Evolutionary conservation across 306 rosid species (phyloP), one percentile per base, ranked within the genome.

Genomic region (Dalbergia cultrata): DNA sequence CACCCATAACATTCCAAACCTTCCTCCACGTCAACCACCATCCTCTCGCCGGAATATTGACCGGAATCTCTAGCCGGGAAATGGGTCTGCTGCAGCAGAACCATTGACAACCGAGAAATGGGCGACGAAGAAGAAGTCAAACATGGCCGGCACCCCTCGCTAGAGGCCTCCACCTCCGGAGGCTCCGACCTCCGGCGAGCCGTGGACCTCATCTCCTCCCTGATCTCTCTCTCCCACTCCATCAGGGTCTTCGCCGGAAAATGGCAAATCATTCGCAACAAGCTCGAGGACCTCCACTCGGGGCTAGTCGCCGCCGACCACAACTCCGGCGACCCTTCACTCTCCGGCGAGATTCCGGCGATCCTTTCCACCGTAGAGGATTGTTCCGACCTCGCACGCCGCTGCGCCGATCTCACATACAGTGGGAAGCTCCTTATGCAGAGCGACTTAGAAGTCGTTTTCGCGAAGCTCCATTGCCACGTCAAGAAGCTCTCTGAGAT

Each of bases 361-460:
- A 59, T 86, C 5, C n/a, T 81, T 18, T 49, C 5, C 8, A 86
- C 97, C 17, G 73, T 77, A 33, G 84, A 82, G 21, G 94, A 94
- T 76, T 90, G 92, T 78, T 74, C 84, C 77, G 92, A 88, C 52
- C 90, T 90, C 35, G 95, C 93, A 34, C 88, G 87, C 17, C 98
- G 93, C 9, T 94, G 98, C 67, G 82, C 88, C 57, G 94, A 92
- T 67, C 86, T 92, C 9, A 90, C 98, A 0, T 94, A 86, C 81
- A 88, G 94, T 45, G 98, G 98, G 65, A 94, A 94, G 92, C 96
- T 94, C 13, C 81, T 94, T 85, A 94, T 94, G 98, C 98, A 92
- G 87, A 92, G 97, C 81, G 98, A 94, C 75, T 87, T 94, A 87
- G 95, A 92, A 71, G 87, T 87, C 43, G 76, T 87, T 39, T 83